Conservation (phyloP, 2,329 filamentous ascomycete genomes). For the Xylaria sp. region DNA sequence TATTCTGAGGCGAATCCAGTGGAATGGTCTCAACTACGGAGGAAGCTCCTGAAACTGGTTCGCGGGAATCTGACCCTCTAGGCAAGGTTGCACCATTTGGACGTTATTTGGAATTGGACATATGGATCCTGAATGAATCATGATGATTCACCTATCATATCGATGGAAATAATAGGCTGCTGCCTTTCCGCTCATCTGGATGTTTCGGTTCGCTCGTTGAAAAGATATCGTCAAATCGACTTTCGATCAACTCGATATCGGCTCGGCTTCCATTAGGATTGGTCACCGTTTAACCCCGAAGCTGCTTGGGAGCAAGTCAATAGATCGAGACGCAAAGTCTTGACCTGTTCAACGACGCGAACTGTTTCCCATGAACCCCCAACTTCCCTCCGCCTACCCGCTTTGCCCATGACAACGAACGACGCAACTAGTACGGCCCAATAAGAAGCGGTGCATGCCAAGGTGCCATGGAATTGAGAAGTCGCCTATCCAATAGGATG, state of each 20-base stretch:
- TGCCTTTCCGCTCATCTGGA: not conserved
- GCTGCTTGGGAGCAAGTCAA: too few relatives aligned
- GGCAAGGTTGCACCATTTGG: too few relatives aligned
- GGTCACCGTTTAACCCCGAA: not conserved
- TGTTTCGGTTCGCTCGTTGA: not conserved
- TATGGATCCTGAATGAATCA: not conserved
- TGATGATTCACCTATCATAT: not conserved
- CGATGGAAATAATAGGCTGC: not conserved
- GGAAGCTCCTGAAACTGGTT: too few relatives aligned
- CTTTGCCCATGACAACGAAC: not conserved
- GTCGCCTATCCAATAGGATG: not conserved
- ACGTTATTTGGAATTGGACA: not conserved
- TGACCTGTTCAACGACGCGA: too few relatives aligned
- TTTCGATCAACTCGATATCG: not conserved
- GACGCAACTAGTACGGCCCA: not conserved
- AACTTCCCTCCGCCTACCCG: too few relatives aligned
- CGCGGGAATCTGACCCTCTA: too few relatives aligned
- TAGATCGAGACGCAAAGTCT: too few relatives aligned
- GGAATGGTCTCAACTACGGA: not conserved
- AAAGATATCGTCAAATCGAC: not conserved
- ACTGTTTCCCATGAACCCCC: too few relatives aligned
- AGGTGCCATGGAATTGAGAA: too few relatives aligned
- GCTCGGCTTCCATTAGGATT: not conserved
- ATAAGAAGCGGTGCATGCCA: too few relatives aligned
- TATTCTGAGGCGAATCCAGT: not conserved